Conservation (phyloP, 768 basidiomycete genomes). For the Hygrophoropsis aurantiaca region DNA sequence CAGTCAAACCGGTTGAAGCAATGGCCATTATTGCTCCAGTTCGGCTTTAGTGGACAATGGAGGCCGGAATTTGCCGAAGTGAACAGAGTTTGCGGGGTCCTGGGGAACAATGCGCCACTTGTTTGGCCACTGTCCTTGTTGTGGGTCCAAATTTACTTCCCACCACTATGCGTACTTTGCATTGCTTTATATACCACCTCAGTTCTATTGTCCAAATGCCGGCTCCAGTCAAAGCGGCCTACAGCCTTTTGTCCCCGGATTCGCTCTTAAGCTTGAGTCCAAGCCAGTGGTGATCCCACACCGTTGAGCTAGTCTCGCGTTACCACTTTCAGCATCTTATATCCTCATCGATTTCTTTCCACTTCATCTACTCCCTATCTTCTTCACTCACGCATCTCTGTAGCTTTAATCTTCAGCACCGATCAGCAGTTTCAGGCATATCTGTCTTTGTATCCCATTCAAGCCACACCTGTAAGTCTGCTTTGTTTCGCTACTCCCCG, state of each 20-base stretch:
- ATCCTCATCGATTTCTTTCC: background rate
- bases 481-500: conserved; percentile 1
- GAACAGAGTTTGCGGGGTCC: conserved; percentile 12
- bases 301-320: conserved; percentile 21
- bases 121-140: conserved; percentile 14
- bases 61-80: background rate
- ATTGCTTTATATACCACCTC: background rate
- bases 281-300: background rate
- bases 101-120: conserved; percentile 13
- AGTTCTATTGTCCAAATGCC: conserved; percentile 20
- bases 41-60: conserved; percentile 7
- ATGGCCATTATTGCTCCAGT: background rate
- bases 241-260: conserved; percentile 11
- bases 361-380: background rate
- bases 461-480: conserved; percentile 1
- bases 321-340: background rate
- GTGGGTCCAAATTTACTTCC: conserved; percentile 12
- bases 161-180: background rate
- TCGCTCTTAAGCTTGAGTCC: conserved; percentile 12
- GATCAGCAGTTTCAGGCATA: background rate
- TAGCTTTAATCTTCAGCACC: conserved; percentile 3
- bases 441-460: conserved; percentile 5
- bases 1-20: background rate
- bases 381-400: background rate
- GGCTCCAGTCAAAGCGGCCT: conserved; percentile 8